These are phyloP conservation scores for Cylindricascospora bacillispora DNA, from an alignment of 1,139 yeast genomes.

Conservation along the genomic window DNA sequence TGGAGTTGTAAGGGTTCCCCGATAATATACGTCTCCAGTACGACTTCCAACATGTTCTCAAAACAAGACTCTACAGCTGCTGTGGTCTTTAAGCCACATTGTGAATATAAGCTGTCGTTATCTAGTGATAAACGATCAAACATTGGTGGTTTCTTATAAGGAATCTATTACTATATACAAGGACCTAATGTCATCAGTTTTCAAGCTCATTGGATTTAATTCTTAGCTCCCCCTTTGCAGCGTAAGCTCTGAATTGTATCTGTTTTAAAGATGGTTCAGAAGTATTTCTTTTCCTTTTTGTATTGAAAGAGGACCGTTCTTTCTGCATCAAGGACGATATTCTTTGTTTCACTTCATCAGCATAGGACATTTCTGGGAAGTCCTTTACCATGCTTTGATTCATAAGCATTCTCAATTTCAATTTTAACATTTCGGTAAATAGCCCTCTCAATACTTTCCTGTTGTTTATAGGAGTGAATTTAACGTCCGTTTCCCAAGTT, in stretches of 20 bases:
- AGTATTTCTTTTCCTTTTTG: not conserved
- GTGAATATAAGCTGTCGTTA: too few species aligned
- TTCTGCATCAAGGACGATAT: not conserved
- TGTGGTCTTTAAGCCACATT: too few species aligned
- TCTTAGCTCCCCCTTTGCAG: not conserved
- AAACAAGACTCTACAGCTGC: too few species aligned
- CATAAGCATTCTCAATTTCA: slow-evolving; percentile 15
- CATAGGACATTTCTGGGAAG: slow-evolving; percentile 1
- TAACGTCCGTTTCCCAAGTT: slow-evolving; percentile 17
- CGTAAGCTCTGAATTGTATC: not conserved
- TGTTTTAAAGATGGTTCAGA: not conserved
- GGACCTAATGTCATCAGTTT: too few species aligned
- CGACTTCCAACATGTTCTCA: too few species aligned
- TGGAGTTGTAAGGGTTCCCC: too few species aligned
- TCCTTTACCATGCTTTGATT: slow-evolving; percentile 7
- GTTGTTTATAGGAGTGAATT: slow-evolving; percentile 8
- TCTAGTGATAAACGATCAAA: too few species aligned
- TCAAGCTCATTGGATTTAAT: too few species aligned
- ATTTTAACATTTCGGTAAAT: slow-evolving; percentile 13
- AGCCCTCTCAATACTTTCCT: slow-evolving; percentile 6
- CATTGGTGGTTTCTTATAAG: too few species aligned
- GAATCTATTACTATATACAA: too few species aligned
- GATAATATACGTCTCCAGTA: too few species aligned
- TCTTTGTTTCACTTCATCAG: not conserved
- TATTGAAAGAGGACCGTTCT: not conserved